Conservation (phyloP, 352 stramenopile species). For the Elongisporangium anandrum region DNA sequence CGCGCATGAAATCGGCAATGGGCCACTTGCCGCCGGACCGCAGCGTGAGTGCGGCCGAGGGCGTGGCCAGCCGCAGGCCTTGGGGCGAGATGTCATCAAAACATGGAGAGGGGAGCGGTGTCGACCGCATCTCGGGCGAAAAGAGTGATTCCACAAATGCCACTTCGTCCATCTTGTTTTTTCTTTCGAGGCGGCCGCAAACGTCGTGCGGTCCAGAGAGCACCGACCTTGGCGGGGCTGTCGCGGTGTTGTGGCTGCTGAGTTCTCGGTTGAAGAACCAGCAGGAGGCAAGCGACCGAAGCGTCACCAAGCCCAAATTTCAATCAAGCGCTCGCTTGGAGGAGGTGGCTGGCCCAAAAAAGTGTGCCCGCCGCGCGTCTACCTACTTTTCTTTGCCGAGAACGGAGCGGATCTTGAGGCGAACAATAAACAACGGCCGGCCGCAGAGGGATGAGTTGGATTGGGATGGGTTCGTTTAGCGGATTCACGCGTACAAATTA, state of each 20-base stretch:
- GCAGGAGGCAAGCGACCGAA: neutral
- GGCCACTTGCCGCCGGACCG: conserved; percentile 12
- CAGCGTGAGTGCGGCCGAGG: neutral
- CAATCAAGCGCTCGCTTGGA: neutral
- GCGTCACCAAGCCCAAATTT: neutral
- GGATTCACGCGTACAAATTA: neutral
- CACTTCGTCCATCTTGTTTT: conserved; percentile 46
- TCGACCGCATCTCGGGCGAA: conserved; percentile 38
- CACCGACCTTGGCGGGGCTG: neutral
- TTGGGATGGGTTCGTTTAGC: neutral
- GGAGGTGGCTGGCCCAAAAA: neutral
- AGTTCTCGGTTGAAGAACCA: neutral
- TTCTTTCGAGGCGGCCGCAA: conserved; percentile 6
- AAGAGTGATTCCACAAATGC: conserved; percentile 73
- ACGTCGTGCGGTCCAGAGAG: neutral
- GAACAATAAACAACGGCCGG: neutral
- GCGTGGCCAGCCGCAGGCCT: conserved; percentile 2
- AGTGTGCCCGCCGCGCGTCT: neutral
- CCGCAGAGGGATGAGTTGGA: neutral
- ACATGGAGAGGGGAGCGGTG: conserved; percentile 1
- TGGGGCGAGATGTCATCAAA: neutral
- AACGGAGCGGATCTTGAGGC: neutral
- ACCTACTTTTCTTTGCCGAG: neutral
- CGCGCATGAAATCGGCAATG: conserved; percentile 4
- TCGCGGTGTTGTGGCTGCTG: neutral